Percentiles rank a stretch among this genome's conserved stretches.
These are phyloP conservation scores for Aspergillus sparsus DNA, from an alignment of 495 filamentous ascomycete genomes.

Conservation along the genomic window DNA sequence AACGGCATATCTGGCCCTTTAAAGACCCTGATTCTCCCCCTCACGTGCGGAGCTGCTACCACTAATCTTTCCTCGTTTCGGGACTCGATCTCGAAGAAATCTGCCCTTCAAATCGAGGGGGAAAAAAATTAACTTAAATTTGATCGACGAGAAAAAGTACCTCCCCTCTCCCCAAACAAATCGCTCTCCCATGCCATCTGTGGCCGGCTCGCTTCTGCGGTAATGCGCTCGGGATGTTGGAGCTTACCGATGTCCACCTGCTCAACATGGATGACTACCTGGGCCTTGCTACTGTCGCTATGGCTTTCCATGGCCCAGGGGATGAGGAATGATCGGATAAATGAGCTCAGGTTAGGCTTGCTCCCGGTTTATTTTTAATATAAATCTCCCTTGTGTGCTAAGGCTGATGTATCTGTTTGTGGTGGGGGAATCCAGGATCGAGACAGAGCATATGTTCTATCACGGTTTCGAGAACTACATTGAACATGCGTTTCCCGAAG, in stretches of 20 bases:
- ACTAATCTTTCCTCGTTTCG: conserved; percentile 4
- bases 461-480: conserved; percentile 98
- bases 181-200: conserved; percentile 33
- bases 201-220: conserved; percentile 32
- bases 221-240: conserved; percentile 51
- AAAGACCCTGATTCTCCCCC: conserved; percentile 1
- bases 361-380: conserved; percentile 1
- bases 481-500: conserved; percentile 90
- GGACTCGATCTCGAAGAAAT: background rate
- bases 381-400: background rate
- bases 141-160: background rate
- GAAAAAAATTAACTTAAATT: background rate
- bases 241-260: conserved; percentile 42
- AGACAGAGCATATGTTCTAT: conserved; percentile 92
- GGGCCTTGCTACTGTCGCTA: conserved; percentile 42
- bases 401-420: conserved; percentile 10
- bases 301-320: conserved; percentile 43
- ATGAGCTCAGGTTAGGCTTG: conserved; percentile 39
- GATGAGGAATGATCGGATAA: conserved; percentile 44
- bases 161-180: background rate
- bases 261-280: conserved; percentile 43
- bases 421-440: conserved; percentile 51
- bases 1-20: conserved; percentile 31
- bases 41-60: conserved; percentile 26
- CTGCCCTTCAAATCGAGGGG: background rate